Conservation (phyloP, 2,329 filamentous ascomycete species). For the Apiospora phragmitis region DNA sequence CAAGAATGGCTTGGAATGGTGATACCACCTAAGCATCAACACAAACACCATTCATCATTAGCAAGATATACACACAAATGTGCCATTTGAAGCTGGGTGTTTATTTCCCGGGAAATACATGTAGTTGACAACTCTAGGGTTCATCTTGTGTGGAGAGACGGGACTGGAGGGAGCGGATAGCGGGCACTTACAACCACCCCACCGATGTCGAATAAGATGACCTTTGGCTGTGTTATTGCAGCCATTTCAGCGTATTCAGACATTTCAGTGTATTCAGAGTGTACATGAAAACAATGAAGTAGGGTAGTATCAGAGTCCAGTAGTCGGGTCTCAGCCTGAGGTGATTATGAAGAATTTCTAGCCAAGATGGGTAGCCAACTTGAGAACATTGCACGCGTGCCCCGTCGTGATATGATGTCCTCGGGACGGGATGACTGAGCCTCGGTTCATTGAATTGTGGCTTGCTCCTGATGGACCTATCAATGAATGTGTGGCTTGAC, state of each 20-base stretch:
- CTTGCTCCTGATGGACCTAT: neutral
- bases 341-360: neutral
- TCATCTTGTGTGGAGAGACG: neutral
- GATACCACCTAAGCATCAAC: conserved; percentile 69
- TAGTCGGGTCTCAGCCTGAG: neutral
- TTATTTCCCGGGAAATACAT: neutral
- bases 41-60: conserved; percentile 21
- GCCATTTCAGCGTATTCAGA: conserved; percentile 36
- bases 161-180: neutral
- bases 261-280: conserved; percentile 33
- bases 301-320: neutral
- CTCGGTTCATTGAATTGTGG: neutral
- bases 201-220: conserved; percentile 90
- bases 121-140: neutral
- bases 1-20: conserved; percentile 88
- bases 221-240: conserved; percentile 59
- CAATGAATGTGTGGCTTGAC: neutral
- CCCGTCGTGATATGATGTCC: neutral
- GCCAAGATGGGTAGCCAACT: conserved; percentile 11
- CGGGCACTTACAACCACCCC: conserved; percentile 82
- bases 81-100: neutral
- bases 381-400: neutral
- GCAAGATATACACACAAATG: neutral
- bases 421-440: neutral
- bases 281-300: neutral